Conservation (phyloP, 805 yeast genomes). For the Maudiozyma barnettii region DNA sequence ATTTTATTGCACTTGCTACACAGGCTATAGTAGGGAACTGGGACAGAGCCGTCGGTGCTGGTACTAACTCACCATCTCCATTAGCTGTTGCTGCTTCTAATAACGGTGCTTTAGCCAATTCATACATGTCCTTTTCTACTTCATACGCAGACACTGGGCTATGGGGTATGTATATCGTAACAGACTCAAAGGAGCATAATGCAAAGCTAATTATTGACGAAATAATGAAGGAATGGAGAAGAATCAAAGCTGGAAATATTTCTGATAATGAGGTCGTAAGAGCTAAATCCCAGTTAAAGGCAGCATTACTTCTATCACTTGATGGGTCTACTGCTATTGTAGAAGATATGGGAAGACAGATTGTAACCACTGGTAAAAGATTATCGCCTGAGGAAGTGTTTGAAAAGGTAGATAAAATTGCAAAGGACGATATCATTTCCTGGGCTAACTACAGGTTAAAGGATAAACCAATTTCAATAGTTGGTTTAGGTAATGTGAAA, state of each 20-base stretch:
- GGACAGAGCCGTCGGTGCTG: conserved; percentile 88
- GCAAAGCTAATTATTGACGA: conserved; percentile 63
- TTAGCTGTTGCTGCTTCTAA: conserved; percentile 53
- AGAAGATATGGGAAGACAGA: conserved; percentile 95
- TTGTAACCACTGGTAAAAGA: conserved; percentile 80
- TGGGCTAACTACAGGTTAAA: conserved; percentile 83
- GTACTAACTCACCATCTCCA: conserved; percentile 77
- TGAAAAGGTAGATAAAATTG: conserved; percentile 62
- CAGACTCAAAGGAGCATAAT: conserved; percentile 60
- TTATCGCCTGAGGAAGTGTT: conserved; percentile 40
- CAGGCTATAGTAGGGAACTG: conserved; percentile 96
- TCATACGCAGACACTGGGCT: conserved; percentile 95
- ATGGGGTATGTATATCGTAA: conserved; percentile 91
- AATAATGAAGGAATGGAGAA: conserved; percentile 77
- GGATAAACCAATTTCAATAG: conserved; percentile 75
- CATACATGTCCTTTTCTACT: conserved; percentile 93
- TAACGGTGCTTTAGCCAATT: conserved; percentile 64
- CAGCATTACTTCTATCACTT: conserved; percentile 75
- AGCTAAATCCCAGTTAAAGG: conserved; percentile 91
- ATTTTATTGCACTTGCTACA: conserved; percentile 88
- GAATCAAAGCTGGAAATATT: conserved; percentile 69
- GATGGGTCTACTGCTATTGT: conserved; percentile 96
- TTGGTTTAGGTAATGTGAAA: conserved; percentile 79
- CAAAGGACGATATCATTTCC: conserved; percentile 65
- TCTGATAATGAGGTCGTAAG: conserved; percentile 82